phyloP scores from a whole-genome alignment of 83 land plant genomes.

The Picea engelmannii region DNA sequence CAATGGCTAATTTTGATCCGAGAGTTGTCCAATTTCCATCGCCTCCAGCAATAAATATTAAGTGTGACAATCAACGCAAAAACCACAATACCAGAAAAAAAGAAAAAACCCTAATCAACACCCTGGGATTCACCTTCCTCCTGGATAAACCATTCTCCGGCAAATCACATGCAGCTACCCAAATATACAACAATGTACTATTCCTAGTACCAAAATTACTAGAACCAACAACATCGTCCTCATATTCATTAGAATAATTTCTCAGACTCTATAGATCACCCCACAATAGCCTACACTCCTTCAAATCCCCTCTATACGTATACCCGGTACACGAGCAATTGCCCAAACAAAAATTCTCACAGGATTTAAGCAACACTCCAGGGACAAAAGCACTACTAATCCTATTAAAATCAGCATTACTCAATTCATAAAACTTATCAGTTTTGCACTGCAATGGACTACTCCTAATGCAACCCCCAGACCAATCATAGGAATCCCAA shows the following conservation, averaged over 20 bases:
- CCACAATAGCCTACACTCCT: slow-evolving; percentile 26
- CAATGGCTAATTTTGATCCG: no score
- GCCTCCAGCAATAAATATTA: neutral
- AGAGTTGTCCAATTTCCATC: neutral
- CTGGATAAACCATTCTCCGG: neutral
- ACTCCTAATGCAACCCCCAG: slow-evolving; percentile 25
- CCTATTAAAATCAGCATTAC: neutral
- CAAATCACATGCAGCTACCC: neutral
- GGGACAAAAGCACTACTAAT: neutral
- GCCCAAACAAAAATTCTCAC: slow-evolving; percentile 23
- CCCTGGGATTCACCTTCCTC: neutral
- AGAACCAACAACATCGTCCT: neutral
- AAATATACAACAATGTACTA: neutral
- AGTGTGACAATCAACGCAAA: neutral
- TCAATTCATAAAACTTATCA: slow-evolving; percentile 13
- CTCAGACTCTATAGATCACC: slow-evolving; percentile 29
- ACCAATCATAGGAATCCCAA: slow-evolving; percentile 19
- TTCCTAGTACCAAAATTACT: neutral
- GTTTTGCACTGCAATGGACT: slow-evolving; percentile 22
- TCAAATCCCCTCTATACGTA: slow-evolving; percentile 16
- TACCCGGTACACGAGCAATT: slow-evolving; percentile 46
- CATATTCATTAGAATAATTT: slow-evolving; percentile 1
- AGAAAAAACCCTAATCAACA: neutral
- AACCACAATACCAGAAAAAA: neutral
- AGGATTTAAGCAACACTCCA: neutral